Percentiles rank a stretch among this genome's conserved stretches.
Conservation (phyloP, 2,329 filamentous ascomycete species). For the Thermochaetoides dissita region DNA sequence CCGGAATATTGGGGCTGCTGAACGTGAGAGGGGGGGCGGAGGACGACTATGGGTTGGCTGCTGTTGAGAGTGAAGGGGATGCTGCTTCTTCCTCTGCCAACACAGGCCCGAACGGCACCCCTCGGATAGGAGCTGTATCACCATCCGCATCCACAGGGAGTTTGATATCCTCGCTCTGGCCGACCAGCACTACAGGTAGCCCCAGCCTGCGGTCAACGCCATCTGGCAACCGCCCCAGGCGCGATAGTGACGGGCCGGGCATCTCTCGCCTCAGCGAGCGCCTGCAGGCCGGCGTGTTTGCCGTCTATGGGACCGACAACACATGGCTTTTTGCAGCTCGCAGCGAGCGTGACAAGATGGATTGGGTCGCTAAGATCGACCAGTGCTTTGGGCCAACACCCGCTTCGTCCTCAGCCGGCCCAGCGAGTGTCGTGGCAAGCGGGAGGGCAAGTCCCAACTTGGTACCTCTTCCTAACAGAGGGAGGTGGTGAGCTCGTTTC, state of each 20-base stretch:
- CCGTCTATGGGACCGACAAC: slow-evolving; percentile 85
- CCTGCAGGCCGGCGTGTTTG: slow-evolving; percentile 66
- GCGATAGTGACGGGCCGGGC: slow-evolving; percentile 7
- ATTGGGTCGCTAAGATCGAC: slow-evolving; percentile 94
- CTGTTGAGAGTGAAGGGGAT: background rate
- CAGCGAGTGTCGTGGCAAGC: slow-evolving; percentile 27
- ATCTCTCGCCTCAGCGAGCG: slow-evolving; percentile 42
- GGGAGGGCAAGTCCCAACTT: slow-evolving; percentile 9
- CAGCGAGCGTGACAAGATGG: slow-evolving; percentile 81
- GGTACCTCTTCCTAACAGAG: too few species aligned
- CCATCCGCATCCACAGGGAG: slow-evolving; percentile 14
- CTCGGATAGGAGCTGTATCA: too few species aligned
- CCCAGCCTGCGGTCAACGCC: background rate
- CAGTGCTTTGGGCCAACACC: slow-evolving; percentile 42
- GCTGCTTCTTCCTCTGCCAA: slow-evolving; percentile 26
- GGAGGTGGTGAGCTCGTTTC: slow-evolving; percentile 1
- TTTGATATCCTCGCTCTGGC: background rate
- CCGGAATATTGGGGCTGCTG: slow-evolving; percentile 69
- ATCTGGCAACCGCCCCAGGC: background rate
- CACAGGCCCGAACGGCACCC: slow-evolving; percentile 30
- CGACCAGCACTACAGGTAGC: background rate
- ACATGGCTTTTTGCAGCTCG: slow-evolving; percentile 88
- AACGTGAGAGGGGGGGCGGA: slow-evolving; percentile 20
- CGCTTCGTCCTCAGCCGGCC: slow-evolving; percentile 11
- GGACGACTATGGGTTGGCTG: slow-evolving; percentile 19